These are phyloP conservation scores for Phaeosphaeria sp. DNA, from an alignment of 2,329 filamentous ascomycete genomes.

Conservation along the genomic window DNA sequence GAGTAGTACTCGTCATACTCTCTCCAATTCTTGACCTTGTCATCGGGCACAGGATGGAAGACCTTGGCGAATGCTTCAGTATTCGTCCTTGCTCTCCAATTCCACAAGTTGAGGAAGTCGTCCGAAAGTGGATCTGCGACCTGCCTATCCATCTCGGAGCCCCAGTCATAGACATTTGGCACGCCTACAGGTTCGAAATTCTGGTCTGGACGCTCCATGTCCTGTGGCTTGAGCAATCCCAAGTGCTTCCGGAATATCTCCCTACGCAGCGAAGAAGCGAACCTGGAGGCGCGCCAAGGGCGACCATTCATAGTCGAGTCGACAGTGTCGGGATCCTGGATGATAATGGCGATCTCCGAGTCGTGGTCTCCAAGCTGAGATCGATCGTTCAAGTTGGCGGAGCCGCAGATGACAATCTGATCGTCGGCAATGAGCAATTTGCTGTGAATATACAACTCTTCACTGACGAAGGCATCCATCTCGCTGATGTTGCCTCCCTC, in stretches of 20 bases:
- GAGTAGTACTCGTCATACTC: slow-evolving; percentile 77
- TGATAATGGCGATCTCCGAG: slow-evolving; percentile 87
- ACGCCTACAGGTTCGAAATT: slow-evolving; percentile 66
- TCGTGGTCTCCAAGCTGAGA: slow-evolving; percentile 86
- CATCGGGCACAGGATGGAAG: slow-evolving; percentile 80
- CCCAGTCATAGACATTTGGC: slow-evolving; percentile 61
- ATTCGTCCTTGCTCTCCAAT: slow-evolving; percentile 73
- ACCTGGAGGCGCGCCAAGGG: slow-evolving; percentile 74
- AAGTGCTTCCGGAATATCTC: slow-evolving; percentile 92
- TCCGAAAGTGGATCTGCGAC: slow-evolving; percentile 77
- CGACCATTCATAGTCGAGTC: slow-evolving; percentile 76
- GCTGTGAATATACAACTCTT: slow-evolving; percentile 69
- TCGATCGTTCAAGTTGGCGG: slow-evolving; percentile 71
- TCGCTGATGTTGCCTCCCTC: slow-evolving; percentile 61
- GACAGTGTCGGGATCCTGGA: slow-evolving; percentile 77
- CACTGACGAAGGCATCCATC: slow-evolving; percentile 68
- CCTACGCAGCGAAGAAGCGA: slow-evolving; percentile 81
- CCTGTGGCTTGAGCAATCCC: slow-evolving; percentile 78
- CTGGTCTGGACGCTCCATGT: slow-evolving; percentile 65
- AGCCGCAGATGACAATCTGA: slow-evolving; percentile 80
- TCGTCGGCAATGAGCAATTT: slow-evolving; percentile 85
- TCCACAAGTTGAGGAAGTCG: slow-evolving; percentile 76
- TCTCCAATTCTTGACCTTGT: slow-evolving; percentile 73
- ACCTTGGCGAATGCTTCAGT: slow-evolving; percentile 81
- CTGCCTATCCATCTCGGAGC: slow-evolving; percentile 56